Evolutionary conservation across 2,329 filamentous ascomycete genomes (phyloP), one percentile per base, ranked within the genome.

Genomic region (Cladobotryum mycophilum): DNA sequence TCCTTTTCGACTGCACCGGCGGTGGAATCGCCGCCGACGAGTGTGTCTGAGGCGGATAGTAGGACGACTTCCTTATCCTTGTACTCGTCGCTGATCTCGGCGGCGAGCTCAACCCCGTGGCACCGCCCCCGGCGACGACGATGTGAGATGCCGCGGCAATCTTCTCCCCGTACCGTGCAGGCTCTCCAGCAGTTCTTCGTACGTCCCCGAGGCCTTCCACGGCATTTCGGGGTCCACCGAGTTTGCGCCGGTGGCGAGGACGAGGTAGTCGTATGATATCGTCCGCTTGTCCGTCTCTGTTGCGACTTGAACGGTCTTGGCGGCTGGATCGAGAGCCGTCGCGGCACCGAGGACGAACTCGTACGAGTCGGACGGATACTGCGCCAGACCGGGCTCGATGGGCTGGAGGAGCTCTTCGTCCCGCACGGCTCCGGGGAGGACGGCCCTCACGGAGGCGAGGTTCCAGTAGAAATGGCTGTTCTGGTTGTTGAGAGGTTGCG

Each of bases 401-500:
- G 78, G 70, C 47, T 68, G 68, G 61, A 76, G 71, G 56, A 80
- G 65, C 56, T 79, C 67, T 11, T 77, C 72, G 53, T 79, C 75
- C 36, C 68, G 69, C 60, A 80, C 56, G 45, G 69, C 55, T 36
- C 70, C 74, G 3, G 78, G 77, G 42, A 81, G 65, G 54, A 82
- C 72, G 63, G 75, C 77, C 43, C 79, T 76, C 41, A 80, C 73
- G 1, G 79, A 72, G 22, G 77, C 78, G 5, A 81, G 49, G 64
- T 80, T 81, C 78, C 78, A 81, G 68, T 74, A 82, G 56, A 82
- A 77, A 58, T 82, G 77, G 54, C 69, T 74, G 57, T 74, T 81
- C 75, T 81, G 52, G 40, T 38, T 9, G 36, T 5, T 5, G 14
- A n/a, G 36, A n/a, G 9, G n/a, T 8, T 12, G 7, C 25, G 15